Evolutionary conservation across 148 eudicot species (phyloP).

Genomic region (Cornus suecica): DNA sequence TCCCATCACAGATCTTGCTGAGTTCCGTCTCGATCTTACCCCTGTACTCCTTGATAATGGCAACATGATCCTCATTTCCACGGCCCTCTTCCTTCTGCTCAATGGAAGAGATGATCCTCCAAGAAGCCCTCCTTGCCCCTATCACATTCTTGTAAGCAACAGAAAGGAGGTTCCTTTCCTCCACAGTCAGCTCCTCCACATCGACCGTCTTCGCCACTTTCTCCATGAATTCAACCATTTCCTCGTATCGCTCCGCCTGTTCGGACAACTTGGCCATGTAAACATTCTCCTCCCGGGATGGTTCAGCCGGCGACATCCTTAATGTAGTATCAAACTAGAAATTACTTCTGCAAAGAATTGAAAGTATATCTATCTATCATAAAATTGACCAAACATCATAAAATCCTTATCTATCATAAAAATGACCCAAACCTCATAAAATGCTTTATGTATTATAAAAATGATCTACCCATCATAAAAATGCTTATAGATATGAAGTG

Average conservation of each 20-base stretch:
- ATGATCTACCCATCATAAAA: no score
- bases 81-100: constrained; percentile 48
- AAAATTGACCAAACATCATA: not conserved
- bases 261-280: constrained; percentile 50
- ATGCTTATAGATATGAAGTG: not conserved
- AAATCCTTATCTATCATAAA: not conserved
- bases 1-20: constrained; percentile 48
- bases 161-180: constrained; percentile 49
- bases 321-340: not conserved
- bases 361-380: not conserved
- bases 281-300: constrained; percentile 39
- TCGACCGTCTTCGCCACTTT: constrained; percentile 39
- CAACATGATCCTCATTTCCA: constrained; percentile 46
- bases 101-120: constrained; percentile 51
- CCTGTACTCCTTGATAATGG: constrained; percentile 36
- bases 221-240: constrained; percentile 59
- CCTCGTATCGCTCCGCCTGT: constrained; percentile 52
- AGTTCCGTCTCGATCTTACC: constrained; percentile 45
- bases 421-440: not conserved
- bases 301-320: constrained; percentile 19
- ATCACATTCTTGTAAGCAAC: constrained; percentile 54
- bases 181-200: constrained; percentile 39
- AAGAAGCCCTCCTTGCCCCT: constrained; percentile 46
- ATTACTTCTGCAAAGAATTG: not conserved
- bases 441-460: not conserved